Percentiles rank a stretch among this genome's conserved stretches.
phyloP scores from a whole-genome alignment of 116 monocot species.

The Cymodocea nodosa region DNA sequence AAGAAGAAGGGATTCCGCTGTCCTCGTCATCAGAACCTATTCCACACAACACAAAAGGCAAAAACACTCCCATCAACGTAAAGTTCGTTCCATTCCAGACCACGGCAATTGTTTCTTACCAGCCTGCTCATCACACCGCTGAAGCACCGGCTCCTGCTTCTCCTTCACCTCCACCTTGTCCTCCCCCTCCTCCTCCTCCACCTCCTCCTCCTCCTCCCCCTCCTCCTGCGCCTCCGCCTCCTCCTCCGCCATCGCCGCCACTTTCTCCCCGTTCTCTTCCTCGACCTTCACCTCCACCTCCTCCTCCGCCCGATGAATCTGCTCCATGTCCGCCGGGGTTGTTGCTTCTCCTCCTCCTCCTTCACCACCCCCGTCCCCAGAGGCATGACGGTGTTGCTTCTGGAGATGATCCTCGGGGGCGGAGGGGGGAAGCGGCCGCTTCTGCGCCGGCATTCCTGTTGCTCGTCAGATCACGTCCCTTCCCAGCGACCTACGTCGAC shows the following conservation, averaged over 20 bases:
- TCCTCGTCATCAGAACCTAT: background rate
- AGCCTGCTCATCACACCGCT: too few species aligned
- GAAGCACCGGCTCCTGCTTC: too few species aligned
- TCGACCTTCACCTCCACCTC: background rate
- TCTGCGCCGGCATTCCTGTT: slow-evolving; percentile 9
- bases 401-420: background rate
- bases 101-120: too few species aligned
- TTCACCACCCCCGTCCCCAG: background rate
- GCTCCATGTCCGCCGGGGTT: background rate
- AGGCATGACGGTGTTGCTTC: too few species aligned
- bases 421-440: background rate
- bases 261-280: too few species aligned
- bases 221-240: background rate
- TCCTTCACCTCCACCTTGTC: background rate
- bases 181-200: background rate
- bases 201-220: too few species aligned
- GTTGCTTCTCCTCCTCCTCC: background rate
- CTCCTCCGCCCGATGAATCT: background rate
- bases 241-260: too few species aligned
- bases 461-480: slow-evolving; percentile 3
- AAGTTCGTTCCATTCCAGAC: background rate
- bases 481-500: too few species aligned
- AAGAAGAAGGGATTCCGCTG: slow-evolving; percentile 6
- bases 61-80: background rate
- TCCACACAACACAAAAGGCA: too few species aligned